phyloP scores from a whole-genome alignment of 208 protist genomes.

The Entamoeba nuttalli region DNA sequence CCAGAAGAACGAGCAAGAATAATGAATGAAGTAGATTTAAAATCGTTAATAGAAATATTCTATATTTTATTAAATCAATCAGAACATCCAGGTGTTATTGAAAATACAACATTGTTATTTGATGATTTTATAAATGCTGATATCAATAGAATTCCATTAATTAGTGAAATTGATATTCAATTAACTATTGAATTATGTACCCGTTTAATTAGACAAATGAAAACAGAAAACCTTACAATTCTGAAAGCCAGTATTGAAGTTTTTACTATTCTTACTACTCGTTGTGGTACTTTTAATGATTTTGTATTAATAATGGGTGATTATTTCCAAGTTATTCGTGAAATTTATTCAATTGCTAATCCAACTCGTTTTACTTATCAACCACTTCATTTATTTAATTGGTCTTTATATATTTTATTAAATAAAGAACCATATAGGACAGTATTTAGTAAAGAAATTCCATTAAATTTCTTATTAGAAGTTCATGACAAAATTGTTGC shows the following conservation, averaged over 20 bases:
- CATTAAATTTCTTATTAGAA: neutral
- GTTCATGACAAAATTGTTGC: neutral
- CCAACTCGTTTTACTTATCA: neutral
- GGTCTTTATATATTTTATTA: neutral
- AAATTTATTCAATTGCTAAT: neutral
- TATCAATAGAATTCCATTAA: neutral
- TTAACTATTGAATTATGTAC: neutral
- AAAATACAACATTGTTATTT: neutral
- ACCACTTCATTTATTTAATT: neutral
- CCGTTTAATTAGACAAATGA: neutral
- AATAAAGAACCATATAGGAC: neutral
- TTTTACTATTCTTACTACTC: neutral
- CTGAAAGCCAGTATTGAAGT: neutral
- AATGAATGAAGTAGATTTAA: neutral
- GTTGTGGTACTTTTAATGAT: neutral
- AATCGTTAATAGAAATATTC: neutral
- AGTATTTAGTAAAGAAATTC: neutral
- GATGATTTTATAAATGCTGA: neutral
- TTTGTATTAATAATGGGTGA: neutral
- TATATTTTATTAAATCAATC: neutral
- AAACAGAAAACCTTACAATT: neutral
- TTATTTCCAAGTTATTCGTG: neutral
- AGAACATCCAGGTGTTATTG: neutral
- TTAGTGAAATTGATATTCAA: neutral
- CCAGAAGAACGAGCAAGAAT: neutral